Evolutionary conservation across 2,329 filamentous ascomycete species (phyloP).

Genomic region (Alternaria angustiovoidea): DNA sequence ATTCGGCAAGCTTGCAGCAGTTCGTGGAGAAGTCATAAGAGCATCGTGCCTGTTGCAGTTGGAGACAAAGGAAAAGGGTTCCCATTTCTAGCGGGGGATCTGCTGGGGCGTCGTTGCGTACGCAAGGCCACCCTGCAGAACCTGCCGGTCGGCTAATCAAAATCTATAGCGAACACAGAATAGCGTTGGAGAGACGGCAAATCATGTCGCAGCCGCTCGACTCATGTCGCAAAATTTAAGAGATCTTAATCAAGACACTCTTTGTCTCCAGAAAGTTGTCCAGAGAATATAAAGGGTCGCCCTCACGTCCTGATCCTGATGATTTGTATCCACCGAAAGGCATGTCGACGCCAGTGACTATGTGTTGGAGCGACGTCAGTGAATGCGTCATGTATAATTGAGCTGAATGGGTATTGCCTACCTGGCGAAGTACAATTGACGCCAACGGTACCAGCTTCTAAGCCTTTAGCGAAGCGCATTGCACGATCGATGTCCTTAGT

Average conservation of each 20-base stretch:
- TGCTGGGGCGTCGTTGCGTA: slow-evolving; percentile 10
- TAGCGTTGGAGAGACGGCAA: slow-evolving; percentile 13
- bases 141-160: slow-evolving; percentile 25
- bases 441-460: slow-evolving; percentile 52
- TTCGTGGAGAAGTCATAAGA: slow-evolving; percentile 22
- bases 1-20: slow-evolving; percentile 28
- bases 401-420: slow-evolving; percentile 7
- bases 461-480: slow-evolving; percentile 50
- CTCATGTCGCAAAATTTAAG: slow-evolving; percentile 16
- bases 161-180: slow-evolving; percentile 12
- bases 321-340: slow-evolving; percentile 55
- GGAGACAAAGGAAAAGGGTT: slow-evolving; percentile 17
- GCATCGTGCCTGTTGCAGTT: slow-evolving; percentile 18
- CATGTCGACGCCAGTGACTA: slow-evolving; percentile 40
- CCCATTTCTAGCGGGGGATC: slow-evolving; percentile 24
- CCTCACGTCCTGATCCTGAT: slow-evolving; percentile 48
- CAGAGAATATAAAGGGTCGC: slow-evolving; percentile 39
- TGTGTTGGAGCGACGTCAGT: not conserved
- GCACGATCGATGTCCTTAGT: slow-evolving; percentile 60
- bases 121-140: slow-evolving; percentile 21
- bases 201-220: slow-evolving; percentile 8
- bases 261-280: slow-evolving; percentile 49
- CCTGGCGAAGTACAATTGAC: slow-evolving; percentile 52
- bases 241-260: slow-evolving; percentile 43
- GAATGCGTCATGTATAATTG: not conserved